Evolutionary conservation across 495 filamentous ascomycete species (phyloP).

Genomic region (Jackrogersella minutella): DNA sequence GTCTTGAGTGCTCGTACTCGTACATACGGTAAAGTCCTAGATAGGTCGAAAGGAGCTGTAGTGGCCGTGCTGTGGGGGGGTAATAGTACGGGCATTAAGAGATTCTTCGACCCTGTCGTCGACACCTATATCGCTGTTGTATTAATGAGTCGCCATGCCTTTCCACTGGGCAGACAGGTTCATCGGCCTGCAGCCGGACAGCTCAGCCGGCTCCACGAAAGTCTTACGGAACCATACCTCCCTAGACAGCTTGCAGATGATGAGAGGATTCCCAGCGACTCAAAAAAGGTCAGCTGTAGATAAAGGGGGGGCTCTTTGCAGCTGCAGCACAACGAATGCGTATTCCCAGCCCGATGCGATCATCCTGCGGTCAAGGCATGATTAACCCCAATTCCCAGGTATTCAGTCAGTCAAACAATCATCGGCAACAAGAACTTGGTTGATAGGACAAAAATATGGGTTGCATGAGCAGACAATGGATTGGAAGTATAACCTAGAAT

Average conservation of each 20-base stretch:
- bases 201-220: constrained; percentile 34
- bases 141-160: constrained; percentile 41
- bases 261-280: constrained; percentile 27
- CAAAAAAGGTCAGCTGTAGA: constrained; percentile 10
- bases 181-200: constrained; percentile 26
- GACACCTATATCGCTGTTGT: constrained; percentile 41
- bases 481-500: constrained; percentile 1
- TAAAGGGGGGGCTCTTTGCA: constrained; percentile 22
- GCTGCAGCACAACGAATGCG: constrained; percentile 31
- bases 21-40: constrained; percentile 15
- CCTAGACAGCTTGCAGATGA: constrained; percentile 24
- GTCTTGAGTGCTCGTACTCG: constrained; percentile 14
- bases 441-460: constrained; percentile 1
- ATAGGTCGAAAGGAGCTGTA: neutral
- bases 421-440: constrained; percentile 10
- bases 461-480: neutral
- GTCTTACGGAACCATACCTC: constrained; percentile 16
- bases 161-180: constrained; percentile 17
- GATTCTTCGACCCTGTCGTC: constrained; percentile 36
- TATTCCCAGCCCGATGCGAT: constrained; percentile 22
- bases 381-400: constrained; percentile 16
- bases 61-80: constrained; percentile 18
- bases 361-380: constrained; percentile 31
- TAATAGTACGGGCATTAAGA: constrained; percentile 32
- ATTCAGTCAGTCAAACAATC: constrained; percentile 3